Base-by-base conservation (phyloP, 805 yeast species). In the Starmera quercuum region DNA sequence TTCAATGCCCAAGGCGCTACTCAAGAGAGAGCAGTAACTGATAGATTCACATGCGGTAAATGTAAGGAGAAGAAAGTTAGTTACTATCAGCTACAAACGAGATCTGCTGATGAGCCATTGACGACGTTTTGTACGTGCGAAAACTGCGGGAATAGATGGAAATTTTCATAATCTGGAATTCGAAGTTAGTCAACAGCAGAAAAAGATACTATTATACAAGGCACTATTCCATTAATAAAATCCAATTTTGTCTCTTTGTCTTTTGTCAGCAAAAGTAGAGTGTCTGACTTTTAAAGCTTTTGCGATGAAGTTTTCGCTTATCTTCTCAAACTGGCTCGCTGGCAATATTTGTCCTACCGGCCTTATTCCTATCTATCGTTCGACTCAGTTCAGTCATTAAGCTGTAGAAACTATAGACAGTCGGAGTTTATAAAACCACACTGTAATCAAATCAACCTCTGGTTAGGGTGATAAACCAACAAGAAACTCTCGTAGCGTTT, bases 71-170 rank as follows among this genome's bases (percentile, higher is more conserved):
- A 88, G 71, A 87, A 86, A 66, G 98, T 92, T 27, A 83, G 95
- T 47, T 92, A 92, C 59, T 90, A 88, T 61, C 98, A 92, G 64
- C 73, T 92, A 81, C 98, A 92, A 68, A 92, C 98, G 22, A 73
- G 98, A 61, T 84, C 95, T 37, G 98, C 98, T 14, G 98, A 92
- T 75, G 98, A 92, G 62, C 98, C 98, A 39, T 73, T 92, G 51
- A 92, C 98, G 7, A 92, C 98, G 2, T 92, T 92, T 57, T 92
- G 98, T 66, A 88, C 96, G 4, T 92, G 98, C 66, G 97, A 88
- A 53, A 85, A 76, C 45, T 92, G 98, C 66, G 97, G 97, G 42
- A 86, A 92, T 54, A 75, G 97, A 59, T 92, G 98, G 98, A 92
- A 92, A 61, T 92, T 92, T 56, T 83, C 95, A 21, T 88, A 21